Percentiles rank a stretch among this genome's conserved stretches.
These are phyloP conservation scores for Ambrosia hybrid DNA, from an alignment of 140 eudicot genomes.

Conservation along the genomic window DNA sequence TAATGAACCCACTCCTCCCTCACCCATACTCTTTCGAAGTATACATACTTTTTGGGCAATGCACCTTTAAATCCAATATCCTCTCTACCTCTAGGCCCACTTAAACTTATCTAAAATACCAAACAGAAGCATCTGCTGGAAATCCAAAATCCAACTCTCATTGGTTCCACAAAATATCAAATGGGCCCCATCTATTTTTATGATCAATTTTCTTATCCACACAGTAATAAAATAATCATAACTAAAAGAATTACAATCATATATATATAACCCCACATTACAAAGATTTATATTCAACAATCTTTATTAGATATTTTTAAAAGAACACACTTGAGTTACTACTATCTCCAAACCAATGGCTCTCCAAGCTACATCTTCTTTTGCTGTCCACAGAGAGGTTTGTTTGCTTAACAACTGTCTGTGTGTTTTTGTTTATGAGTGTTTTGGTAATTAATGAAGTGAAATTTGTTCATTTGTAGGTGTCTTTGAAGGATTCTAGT, in stretches of 20 bases:
- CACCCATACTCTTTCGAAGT: conserved; percentile 42
- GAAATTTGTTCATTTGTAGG: conserved; percentile 41
- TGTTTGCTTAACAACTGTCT: conserved; percentile 1
- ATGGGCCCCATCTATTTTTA: conserved; percentile 26
- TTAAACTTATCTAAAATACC: conserved; percentile 22
- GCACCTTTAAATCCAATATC: conserved; percentile 29
- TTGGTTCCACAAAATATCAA: conserved; percentile 43
- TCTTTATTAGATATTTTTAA: conserved; percentile 28
- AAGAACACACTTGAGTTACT: background rate
- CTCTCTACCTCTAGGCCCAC: conserved; percentile 33
- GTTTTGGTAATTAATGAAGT: background rate
- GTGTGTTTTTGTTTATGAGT: background rate
- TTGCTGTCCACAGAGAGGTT: conserved; percentile 54
- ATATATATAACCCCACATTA: conserved; percentile 32
- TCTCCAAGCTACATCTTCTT: conserved; percentile 69
- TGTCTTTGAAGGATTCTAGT: conserved; percentile 59
- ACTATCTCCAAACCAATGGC: conserved; percentile 49
- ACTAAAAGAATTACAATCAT: background rate
- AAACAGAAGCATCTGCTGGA: conserved; percentile 22
- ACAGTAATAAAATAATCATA: conserved; percentile 8
- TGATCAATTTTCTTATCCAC: conserved; percentile 57
- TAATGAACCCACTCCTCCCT: conserved; percentile 23
- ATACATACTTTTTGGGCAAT: conserved; percentile 25
- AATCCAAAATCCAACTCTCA: conserved; percentile 45
- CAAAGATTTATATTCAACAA: conserved; percentile 20